Evolutionary conservation across 495 filamentous ascomycete genomes (phyloP).

Genomic region (Xylaria bambusicola): DNA sequence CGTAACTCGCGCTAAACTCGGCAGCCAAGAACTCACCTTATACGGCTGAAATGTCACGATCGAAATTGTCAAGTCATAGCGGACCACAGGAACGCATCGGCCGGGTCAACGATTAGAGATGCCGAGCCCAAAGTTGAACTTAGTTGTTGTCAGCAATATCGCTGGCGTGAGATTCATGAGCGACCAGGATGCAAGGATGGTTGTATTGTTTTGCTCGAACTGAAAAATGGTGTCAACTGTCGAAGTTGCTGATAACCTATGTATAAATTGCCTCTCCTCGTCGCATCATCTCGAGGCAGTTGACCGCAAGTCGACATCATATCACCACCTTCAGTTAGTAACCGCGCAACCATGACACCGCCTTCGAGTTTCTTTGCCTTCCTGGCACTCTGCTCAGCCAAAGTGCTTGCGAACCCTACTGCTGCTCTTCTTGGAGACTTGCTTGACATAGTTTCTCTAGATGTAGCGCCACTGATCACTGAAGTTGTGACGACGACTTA

Average conservation of each 20-base stretch:
- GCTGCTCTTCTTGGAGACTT: not conserved
- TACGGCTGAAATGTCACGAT: conserved; percentile 1
- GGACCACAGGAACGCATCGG: not conserved
- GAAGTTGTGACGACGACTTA: conserved; percentile 18
- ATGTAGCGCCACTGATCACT: conserved; percentile 13
- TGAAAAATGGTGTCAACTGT: no score
- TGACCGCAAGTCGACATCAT: not conserved
- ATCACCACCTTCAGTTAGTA: not conserved
- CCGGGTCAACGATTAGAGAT: not conserved
- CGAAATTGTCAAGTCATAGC: not conserved
- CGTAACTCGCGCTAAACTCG: not conserved
- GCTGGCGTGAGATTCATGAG: not conserved
- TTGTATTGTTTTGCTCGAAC: not conserved
- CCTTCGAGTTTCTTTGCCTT: not conserved
- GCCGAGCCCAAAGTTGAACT: not conserved
- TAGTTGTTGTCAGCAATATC: conserved; percentile 2
- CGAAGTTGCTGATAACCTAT: no score
- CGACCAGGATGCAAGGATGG: not conserved
- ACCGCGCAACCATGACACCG: not conserved
- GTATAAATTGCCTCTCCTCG: not conserved
- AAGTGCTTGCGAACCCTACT: not conserved
- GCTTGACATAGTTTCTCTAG: conserved; percentile 11
- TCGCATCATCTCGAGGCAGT: not conserved
- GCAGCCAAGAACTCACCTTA: not conserved
- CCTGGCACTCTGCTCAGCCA: not conserved